Evolutionary conservation across 495 filamentous ascomycete genomes (phyloP), one percentile per base, ranked within the genome.

Genomic region (Daldinia concentrica): DNA sequence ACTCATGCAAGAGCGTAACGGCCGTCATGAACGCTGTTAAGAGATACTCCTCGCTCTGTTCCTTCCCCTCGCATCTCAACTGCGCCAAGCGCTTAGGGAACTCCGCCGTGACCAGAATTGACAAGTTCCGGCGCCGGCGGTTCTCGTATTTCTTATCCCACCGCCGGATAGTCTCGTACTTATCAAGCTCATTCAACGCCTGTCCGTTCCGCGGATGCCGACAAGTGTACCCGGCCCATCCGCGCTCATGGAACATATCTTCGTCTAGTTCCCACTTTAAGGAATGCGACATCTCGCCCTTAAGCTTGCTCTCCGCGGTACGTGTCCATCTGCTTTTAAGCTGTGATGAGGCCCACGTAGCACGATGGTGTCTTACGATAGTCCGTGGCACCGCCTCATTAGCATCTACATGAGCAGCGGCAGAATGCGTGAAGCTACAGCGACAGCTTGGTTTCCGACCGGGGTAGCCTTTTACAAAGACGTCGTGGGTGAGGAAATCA

Each of bases 1-100:
- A 80, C 79, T 82, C 80, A 19, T 82, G 80, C 39, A 82, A 66
- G n/a, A 81, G 34, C 6, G 79, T 82, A 19, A 79, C 72, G 29
- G 80, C 74, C 24, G 69, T 58, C 79, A 82, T 81, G 59, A 82
- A 81, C 9, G 79, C 78, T 2, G 79, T 82, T 1, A 79, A 61
- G 22, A 80, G 54, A 45, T 79, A 81, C 62, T 81, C 79, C 72
- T 82, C 80, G 22, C 71, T 36, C n/a, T 73, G 68, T 17, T 62
- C 60, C 51, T 65, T 68, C 7, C 79, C 79, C 66, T 68, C 41
- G 9, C 58, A 62, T 15, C 74, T 68, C 34, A 82, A 39, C 48
- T 74, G 71, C 2, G 55, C 64, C 36, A 82, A 45, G 36, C 75
- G 69, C 36, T 51, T 41, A 0, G 77, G 76, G 48, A 78, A 82